Evolutionary conservation across 2,329 filamentous ascomycete genomes (phyloP).

Genomic region (Helotiales sp.): DNA sequence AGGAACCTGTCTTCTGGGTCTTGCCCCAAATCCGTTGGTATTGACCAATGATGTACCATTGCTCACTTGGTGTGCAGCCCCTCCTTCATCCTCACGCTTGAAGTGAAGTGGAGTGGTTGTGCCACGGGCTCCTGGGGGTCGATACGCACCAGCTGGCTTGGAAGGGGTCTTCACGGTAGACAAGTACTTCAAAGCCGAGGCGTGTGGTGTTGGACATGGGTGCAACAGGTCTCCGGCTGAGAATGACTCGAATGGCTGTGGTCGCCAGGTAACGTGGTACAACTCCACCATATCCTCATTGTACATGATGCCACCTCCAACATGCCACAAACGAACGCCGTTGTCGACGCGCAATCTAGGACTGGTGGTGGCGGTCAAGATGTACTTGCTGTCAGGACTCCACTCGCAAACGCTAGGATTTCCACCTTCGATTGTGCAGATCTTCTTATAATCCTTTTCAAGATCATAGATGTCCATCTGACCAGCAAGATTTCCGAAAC

Average conservation of each 20-base stretch:
- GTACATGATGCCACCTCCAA: constrained; percentile 87
- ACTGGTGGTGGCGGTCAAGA: constrained; percentile 96
- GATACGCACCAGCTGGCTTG: constrained; percentile 95
- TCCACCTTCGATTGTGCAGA: constrained; percentile 90
- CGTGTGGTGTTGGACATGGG: constrained; percentile 74
- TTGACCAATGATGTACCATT: constrained; percentile 68
- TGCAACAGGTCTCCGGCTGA: constrained; percentile 69
- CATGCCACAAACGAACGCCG: constrained; percentile 92
- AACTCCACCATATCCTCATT: constrained; percentile 93
- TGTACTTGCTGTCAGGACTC: constrained; percentile 93
- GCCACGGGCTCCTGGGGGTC: constrained; percentile 89
- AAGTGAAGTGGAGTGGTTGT: constrained; percentile 88
- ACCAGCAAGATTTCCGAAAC: constrained; percentile 95
- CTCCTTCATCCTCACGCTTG: constrained; percentile 96
- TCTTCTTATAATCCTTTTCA: constrained; percentile 88
- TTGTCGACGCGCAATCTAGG: constrained; percentile 96
- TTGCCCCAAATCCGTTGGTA: constrained; percentile 74
- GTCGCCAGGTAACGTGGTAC: constrained; percentile 88
- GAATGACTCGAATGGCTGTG: constrained; percentile 62
- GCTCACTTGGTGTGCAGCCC: constrained; percentile 78
- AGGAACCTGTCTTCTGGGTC: constrained; percentile 73
- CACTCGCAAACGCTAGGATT: constrained; percentile 97
- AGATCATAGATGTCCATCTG: constrained; percentile 98
- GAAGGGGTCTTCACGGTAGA: constrained; percentile 89
- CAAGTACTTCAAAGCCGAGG: constrained; percentile 79